These are phyloP conservation scores for Populus nigra DNA, from an alignment of 345 rosid genomes.

Conservation along the genomic window DNA sequence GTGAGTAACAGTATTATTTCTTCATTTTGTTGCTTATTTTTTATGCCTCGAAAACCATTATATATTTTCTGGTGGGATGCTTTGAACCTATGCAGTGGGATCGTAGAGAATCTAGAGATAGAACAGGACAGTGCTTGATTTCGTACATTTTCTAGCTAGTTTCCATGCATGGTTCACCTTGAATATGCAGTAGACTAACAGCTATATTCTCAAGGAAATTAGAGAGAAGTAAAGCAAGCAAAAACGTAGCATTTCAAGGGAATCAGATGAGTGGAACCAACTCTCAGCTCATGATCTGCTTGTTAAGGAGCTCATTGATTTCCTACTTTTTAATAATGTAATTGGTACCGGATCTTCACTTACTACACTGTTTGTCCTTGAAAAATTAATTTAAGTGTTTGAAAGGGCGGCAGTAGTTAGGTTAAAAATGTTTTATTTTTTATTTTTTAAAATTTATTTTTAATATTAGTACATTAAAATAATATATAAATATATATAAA, in stretches of 20 bases:
- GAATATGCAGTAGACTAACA: too few species aligned
- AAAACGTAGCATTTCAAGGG: background rate
- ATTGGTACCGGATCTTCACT: background rate
- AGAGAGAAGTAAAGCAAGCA: background rate
- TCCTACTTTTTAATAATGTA: too few species aligned
- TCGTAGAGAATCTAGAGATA: too few species aligned
- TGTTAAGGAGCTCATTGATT: too few species aligned
- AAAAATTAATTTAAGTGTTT: too few species aligned
- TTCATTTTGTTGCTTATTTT: background rate
- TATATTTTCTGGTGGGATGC: background rate
- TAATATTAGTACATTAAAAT: too few species aligned
- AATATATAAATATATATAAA: too few species aligned
- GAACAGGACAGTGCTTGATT: too few species aligned
- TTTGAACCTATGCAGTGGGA: background rate
- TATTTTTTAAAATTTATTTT: too few species aligned
- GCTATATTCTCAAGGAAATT: too few species aligned
- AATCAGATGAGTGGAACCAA: background rate
- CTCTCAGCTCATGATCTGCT: background rate
- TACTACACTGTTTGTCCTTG: background rate
- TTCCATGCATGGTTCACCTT: background rate
- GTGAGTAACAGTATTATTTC: constrained; percentile 13
- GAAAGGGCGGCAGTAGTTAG: too few species aligned
- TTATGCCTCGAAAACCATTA: background rate
- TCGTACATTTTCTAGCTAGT: background rate
- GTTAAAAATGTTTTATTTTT: too few species aligned